phyloP scores from a whole-genome alignment of 2,329 filamentous ascomycete genomes.

The Penicillium sp. region DNA sequence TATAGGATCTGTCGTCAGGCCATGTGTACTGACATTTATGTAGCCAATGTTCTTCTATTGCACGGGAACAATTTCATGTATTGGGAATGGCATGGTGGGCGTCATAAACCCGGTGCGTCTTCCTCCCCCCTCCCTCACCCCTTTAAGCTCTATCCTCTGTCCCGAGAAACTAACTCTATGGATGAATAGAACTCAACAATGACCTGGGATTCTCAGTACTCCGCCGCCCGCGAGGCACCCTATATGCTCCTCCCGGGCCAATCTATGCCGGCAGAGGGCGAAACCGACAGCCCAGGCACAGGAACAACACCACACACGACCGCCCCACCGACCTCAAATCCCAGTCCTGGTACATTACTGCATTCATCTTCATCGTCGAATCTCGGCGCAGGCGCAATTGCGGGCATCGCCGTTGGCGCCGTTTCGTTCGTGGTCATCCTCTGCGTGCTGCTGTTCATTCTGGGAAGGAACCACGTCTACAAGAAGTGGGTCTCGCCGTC shows the following conservation, averaged over 20 bases:
- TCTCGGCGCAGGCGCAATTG: conserved; percentile 58
- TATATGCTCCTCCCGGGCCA: conserved; percentile 63
- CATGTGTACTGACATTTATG: background rate
- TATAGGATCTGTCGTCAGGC: background rate
- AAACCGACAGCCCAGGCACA: background rate
- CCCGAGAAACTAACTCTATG: background rate
- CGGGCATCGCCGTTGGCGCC: conserved; percentile 62
- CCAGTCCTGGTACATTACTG: conserved; percentile 21
- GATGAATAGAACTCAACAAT: conserved; percentile 50
- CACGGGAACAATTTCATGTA: conserved; percentile 69
- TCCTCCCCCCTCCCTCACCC: background rate
- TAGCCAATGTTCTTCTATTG: conserved; percentile 72
- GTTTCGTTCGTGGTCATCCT: conserved; percentile 54
- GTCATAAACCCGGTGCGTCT: conserved; percentile 69
- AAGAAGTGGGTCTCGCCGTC: conserved; percentile 37
- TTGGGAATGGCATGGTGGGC: conserved; percentile 71
- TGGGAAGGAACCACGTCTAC: conserved; percentile 43
- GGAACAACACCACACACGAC: conserved; percentile 12
- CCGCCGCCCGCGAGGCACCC: conserved; percentile 54
- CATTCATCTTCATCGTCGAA: conserved; percentile 16
- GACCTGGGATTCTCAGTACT: conserved; percentile 55
- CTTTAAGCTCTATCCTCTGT: background rate
- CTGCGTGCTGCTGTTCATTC: conserved; percentile 46
- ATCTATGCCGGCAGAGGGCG: conserved; percentile 56
- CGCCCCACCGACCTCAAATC: conserved; percentile 10